Evolutionary conservation across 2,329 filamentous ascomycete genomes (phyloP).

Genomic region (Epichloe coenophiala): DNA sequence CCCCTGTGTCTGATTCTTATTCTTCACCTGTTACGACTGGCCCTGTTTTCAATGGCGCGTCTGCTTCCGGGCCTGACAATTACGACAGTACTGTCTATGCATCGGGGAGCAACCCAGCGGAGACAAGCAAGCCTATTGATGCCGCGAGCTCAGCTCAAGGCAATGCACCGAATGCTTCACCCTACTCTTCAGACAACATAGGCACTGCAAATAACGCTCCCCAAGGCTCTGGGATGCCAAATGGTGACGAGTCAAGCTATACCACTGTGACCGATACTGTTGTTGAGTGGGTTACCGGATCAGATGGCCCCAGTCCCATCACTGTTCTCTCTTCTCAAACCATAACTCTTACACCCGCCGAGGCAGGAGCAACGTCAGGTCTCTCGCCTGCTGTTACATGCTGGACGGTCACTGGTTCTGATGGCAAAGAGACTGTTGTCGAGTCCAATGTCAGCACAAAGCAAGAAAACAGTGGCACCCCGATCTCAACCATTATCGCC

Average conservation of each 20-base stretch:
- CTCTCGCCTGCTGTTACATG: constrained; percentile 8
- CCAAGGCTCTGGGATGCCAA: constrained; percentile 3
- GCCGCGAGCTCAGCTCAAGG: constrained; percentile 7
- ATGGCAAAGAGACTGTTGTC: constrained; percentile 17
- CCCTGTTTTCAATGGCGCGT: constrained; percentile 8
- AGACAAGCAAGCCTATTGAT: constrained; percentile 5
- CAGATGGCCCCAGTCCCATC: constrained; percentile 9
- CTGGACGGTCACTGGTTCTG: constrained; percentile 9
- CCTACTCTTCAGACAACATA: background rate
- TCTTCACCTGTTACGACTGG: constrained; percentile 7
- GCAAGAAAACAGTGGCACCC: background rate
- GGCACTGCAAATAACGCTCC: background rate
- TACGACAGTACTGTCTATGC: constrained; percentile 7
- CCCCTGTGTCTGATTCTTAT: background rate
- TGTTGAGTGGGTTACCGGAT: constrained; percentile 10
- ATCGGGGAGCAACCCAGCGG: constrained; percentile 8
- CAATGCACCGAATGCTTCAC: background rate
- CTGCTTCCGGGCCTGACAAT: constrained; percentile 7
- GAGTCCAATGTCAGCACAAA: constrained; percentile 15
- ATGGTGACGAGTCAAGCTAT: background rate
- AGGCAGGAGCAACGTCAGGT: background rate
- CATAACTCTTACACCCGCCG: constrained; percentile 7
- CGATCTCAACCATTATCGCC: background rate
- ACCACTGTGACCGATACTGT: constrained; percentile 13
- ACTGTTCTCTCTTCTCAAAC: constrained; percentile 12